phyloP scores from a whole-genome alignment of 495 filamentous ascomycete genomes.

The Staphylotrichum tortipilum region DNA sequence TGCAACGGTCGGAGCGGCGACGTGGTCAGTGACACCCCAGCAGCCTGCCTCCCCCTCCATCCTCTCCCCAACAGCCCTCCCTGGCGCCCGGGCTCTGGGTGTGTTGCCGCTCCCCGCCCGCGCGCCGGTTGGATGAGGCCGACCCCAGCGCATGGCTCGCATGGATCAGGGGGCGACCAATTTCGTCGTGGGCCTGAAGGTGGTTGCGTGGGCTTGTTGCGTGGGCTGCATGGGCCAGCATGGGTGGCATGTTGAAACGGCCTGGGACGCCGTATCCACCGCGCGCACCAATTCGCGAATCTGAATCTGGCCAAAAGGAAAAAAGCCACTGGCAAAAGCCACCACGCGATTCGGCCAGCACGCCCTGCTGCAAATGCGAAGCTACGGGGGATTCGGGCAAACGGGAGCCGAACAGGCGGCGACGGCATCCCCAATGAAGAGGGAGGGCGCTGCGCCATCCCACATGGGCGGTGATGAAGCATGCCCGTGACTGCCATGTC shows the following conservation, averaged over 20 bases:
- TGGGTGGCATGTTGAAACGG: too few relatives aligned
- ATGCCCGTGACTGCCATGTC: too few relatives aligned
- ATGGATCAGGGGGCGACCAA: background rate
- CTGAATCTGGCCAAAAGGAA: background rate
- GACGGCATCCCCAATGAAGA: background rate
- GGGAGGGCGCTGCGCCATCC: too few relatives aligned
- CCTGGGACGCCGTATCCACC: too few relatives aligned
- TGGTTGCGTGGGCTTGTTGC: conserved; percentile 1
- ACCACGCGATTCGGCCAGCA: background rate
- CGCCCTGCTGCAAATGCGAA: too few relatives aligned
- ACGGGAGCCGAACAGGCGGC: background rate
- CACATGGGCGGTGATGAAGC: too few relatives aligned
- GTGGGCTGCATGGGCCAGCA: too few relatives aligned
- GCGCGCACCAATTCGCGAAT: conserved; percentile 8
- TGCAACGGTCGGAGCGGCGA: conserved; percentile 12
- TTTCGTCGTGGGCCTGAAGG: background rate
- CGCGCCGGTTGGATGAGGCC: conserved; percentile 8
- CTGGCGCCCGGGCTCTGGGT: conserved; percentile 8
- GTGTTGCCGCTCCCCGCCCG: background rate
- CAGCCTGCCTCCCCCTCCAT: background rate
- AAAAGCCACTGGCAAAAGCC: background rate
- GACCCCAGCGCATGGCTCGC: conserved; percentile 7
- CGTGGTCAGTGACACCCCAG: conserved; percentile 14
- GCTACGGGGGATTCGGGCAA: too few relatives aligned
- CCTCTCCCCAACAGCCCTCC: too few relatives aligned